Evolutionary conservation across 83 land plant species (phyloP), one percentile per base, ranked within the genome.

Genomic region (Diphasiastrum complanatum): DNA sequence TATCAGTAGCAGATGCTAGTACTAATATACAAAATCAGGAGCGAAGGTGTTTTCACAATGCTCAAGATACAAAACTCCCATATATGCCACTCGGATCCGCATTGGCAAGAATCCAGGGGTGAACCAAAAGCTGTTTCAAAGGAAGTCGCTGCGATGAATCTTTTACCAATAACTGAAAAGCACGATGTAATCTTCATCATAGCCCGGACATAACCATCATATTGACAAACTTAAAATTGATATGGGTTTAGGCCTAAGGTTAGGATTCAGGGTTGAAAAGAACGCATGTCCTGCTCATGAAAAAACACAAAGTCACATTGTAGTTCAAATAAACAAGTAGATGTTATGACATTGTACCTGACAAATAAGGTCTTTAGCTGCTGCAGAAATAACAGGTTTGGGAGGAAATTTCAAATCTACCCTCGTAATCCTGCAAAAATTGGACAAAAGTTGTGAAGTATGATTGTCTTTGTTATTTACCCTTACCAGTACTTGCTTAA

Each of bases 81-180:
- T 76, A 82, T 25, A 87, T 35, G 18, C 97, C 97, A 33, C 81
- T 75, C 10, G 91, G 96, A 52, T 89, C 96, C 14, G 96, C 97
- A 66, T 89, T 85, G 37, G 89, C 84, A 37, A 88, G 48, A 22
- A 89, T 89, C 98, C 91, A 92, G 10, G 91, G 98, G 75, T 92
- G 98, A 68, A 75, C 79, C 0, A 92, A 75, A 33, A 92, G 70
- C 47, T 83, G 75, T 36, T 78, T 80, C 1, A 92, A 77, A 22
- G 97, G 91, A 22, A 92, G 63, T 12, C 97, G 76, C 31, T 77
- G 69, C 2, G 85, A 58, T 19, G 88, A 82, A 46, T 88, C 85
- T 71, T 88, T 88, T 14, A 85, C 85, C 37, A 92, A 70, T 75
- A 92, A 83, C 96, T 88, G 69, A 46, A 69, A 2, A 37, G 5